Evolutionary conservation across 2,329 filamentous ascomycete genomes (phyloP), one percentile per base, ranked within the genome.

Genomic region (Rutstroemia sydowiana): DNA sequence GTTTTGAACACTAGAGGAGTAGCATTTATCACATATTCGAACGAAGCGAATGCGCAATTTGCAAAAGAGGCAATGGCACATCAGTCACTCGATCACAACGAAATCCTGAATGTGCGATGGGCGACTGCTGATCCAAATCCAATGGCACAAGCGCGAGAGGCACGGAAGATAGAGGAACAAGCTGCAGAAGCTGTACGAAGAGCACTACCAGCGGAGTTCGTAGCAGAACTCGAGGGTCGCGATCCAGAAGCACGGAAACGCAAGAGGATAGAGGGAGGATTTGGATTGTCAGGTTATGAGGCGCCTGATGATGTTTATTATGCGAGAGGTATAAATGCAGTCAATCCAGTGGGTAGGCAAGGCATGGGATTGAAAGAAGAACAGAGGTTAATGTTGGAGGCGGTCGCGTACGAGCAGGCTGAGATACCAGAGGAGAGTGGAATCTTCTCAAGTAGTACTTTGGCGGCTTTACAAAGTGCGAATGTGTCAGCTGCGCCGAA

Each of bases 61-160:
- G 90, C 90, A 3, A 92, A 92, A 66, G 90, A 95, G 69, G 88
- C 93, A 1, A 97, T 98, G 92, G 88, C 89, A 5, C 89, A 96
- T 66, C 93, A 98, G 71, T 82, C 83, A 1, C 75, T 98, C 26
- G 93, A 98, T 63, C 86, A 97, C 68, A 85, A 82, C 57, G 93
- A 98, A 70, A 84, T 96, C 20, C 73, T 98, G 23, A 98, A 98
- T 68, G 91, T 98, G 44, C 79, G 95, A 57, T 98, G 93, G 93
- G 93, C 93, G 39, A 98, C 93, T 0, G 87, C 89, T 6, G 93
- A 98, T 66, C 93, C 93, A 1, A 98, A 98, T 61, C 93, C 93
- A 0, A 84, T 93, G 74, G 90, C 92, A 2, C 89, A 95, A 68
- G 95, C 95, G 58, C 79, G 95, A 55, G 93, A 98, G 70, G 92